Percentiles rank a stretch among this genome's conserved stretches.
These are phyloP conservation scores for Boletus coccyginus DNA, from an alignment of 768 basidiomycete species.

Conservation along the genomic window DNA sequence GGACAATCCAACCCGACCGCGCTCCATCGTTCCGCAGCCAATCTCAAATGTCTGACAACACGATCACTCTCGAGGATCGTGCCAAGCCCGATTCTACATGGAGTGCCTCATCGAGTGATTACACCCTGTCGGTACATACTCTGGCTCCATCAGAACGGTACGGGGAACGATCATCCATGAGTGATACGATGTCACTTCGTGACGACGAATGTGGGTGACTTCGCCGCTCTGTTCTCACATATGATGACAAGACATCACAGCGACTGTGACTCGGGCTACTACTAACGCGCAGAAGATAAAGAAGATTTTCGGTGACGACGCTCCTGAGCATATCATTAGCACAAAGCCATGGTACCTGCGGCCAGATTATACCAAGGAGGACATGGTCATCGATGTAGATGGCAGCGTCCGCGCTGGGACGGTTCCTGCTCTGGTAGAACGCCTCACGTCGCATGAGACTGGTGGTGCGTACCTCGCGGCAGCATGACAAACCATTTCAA, in stretches of 20 bases:
- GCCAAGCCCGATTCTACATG: constrained; percentile 17
- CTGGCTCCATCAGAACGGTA: constrained; percentile 21
- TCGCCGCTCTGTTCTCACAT: not conserved
- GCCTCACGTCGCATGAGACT: constrained; percentile 87
- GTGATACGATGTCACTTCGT: constrained; percentile 19
- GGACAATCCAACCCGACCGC: constrained; percentile 19
- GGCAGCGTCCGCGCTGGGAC: constrained; percentile 86
- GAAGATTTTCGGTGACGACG: constrained; percentile 63
- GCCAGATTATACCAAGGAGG: constrained; percentile 72
- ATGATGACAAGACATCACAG: constrained; percentile 13
- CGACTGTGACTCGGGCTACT: constrained; percentile 21
- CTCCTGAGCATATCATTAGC: constrained; percentile 44
- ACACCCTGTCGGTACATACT: constrained; percentile 26
- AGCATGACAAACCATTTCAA: not conserved
- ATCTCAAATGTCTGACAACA: constrained; percentile 34
- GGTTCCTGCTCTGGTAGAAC: constrained; percentile 79
- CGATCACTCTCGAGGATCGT: constrained; percentile 31
- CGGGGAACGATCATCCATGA: constrained; percentile 16
- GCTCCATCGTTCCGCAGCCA: constrained; percentile 31
- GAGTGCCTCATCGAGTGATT: constrained; percentile 21
- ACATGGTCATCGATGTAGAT: constrained; percentile 85
- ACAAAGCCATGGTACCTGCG: constrained; percentile 81
- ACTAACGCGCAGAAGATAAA: constrained; percentile 54
- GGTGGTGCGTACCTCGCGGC: constrained; percentile 54
- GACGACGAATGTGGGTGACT: constrained; percentile 25